Conservation (phyloP, 176 grass and related monocot genomes). For the Triticum dicoccoides region DNA sequence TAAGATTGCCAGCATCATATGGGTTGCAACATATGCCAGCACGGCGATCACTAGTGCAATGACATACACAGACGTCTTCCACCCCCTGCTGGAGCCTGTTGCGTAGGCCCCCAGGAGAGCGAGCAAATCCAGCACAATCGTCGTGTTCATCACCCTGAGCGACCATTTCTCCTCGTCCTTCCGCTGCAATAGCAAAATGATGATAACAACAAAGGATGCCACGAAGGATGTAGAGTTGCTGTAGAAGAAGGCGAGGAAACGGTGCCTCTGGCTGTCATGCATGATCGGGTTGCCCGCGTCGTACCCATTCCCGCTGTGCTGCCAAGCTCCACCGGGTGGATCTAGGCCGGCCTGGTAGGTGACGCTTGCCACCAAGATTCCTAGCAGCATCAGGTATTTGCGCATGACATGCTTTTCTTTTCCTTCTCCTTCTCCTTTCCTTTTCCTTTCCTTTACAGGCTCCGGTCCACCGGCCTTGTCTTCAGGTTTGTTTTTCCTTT, state of each 20-base stretch:
- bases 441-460: no score
- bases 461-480: no score
- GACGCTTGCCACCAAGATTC: constrained; percentile 14
- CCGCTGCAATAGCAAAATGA: background rate
- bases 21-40: background rate
- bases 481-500: no score
- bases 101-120: constrained; percentile 20
- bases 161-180: background rate
- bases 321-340: background rate
- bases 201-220: background rate
- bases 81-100: constrained; percentile 13
- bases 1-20: background rate
- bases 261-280: background rate
- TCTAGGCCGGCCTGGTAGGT: constrained; percentile 25
- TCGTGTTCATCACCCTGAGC: constrained; percentile 1
- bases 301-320: background rate
- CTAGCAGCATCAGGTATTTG: constrained; percentile 15
- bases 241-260: constrained; percentile 20
- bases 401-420: background rate
- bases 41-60: background rate
- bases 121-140: constrained; percentile 26
- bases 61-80: background rate
- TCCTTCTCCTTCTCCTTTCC: no score
- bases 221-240: constrained; percentile 15
- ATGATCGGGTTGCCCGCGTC: background rate